A percentile compares a stretch with the other conserved stretches of the same genome.
Evolutionary conservation across 2,329 filamentous ascomycete species (phyloP).

Genomic region (Botrytis porri): DNA sequence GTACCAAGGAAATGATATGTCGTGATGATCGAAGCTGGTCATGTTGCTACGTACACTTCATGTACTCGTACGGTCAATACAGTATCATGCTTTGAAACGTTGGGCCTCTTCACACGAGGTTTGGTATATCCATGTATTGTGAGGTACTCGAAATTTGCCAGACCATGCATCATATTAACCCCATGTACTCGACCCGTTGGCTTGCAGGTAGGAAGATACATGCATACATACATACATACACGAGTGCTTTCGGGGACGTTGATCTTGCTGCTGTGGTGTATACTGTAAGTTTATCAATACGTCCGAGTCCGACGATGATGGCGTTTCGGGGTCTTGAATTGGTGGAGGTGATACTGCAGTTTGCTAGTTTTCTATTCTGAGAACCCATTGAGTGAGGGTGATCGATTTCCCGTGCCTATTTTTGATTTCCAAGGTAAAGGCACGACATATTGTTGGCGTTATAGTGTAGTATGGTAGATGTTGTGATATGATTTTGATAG

Average conservation of each 20-base stretch:
- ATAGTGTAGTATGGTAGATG: not conserved
- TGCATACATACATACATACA: slow-evolving; percentile 2
- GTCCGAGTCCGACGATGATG: slow-evolving; percentile 16
- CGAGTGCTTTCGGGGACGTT: slow-evolving; percentile 15
- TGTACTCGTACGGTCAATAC: not conserved
- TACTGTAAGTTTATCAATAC: not conserved
- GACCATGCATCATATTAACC: not conserved
- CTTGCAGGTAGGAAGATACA: slow-evolving; percentile 8
- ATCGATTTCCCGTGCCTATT: slow-evolving; percentile 3
- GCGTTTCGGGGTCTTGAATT: slow-evolving; percentile 16
- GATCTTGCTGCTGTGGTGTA: slow-evolving; percentile 13
- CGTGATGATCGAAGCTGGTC: not conserved
- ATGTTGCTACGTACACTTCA: not conserved
- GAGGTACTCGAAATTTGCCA: not conserved
- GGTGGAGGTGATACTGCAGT: slow-evolving; percentile 1
- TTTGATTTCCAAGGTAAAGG: not conserved
- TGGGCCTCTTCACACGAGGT: not conserved
- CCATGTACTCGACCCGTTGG: slow-evolving; percentile 7
- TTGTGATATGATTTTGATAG: slow-evolving; percentile 6
- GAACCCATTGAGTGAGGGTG: not conserved
- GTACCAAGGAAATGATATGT: not conserved
- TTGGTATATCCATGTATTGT: not conserved
- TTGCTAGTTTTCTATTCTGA: slow-evolving; percentile 10
- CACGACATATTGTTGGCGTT: not conserved
- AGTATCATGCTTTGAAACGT: slow-evolving; percentile 1